These are phyloP conservation scores for Colletotrichum sp. DNA, from an alignment of 2,329 filamentous ascomycete genomes.

Conservation along the genomic window DNA sequence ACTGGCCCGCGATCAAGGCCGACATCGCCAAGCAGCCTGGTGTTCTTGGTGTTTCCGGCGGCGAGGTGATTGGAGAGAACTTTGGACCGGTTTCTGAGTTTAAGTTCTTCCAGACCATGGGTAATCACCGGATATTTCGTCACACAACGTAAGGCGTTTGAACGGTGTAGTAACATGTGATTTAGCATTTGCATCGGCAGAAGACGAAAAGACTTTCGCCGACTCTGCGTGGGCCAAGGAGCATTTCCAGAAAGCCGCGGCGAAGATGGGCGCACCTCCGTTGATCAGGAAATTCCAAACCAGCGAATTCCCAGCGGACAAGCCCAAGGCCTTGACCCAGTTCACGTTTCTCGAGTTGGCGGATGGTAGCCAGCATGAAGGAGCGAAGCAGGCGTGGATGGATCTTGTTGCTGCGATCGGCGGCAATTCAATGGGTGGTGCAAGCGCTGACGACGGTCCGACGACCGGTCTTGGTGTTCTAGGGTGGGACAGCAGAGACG, in stretches of 20 bases:
- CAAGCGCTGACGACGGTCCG: neutral
- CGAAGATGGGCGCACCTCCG: neutral
- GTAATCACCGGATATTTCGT: neutral
- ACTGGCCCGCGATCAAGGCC: neutral
- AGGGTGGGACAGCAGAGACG: conserved; percentile 14
- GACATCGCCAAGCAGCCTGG: conserved; percentile 9
- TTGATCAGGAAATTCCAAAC: conserved; percentile 12
- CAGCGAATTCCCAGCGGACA: neutral
- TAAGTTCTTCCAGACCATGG: conserved; percentile 7
- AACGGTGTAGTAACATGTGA: neutral
- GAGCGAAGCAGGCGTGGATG: conserved; percentile 1
- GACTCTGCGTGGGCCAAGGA: conserved; percentile 10
- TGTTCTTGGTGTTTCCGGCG: neutral
- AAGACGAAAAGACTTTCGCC: conserved; percentile 1
- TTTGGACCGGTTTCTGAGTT: conserved; percentile 1
- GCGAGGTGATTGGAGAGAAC: conserved; percentile 2
- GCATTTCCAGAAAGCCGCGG: neutral
- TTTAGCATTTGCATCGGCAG: conserved; percentile 4
- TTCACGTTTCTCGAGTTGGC: neutral
- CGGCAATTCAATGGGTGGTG: neutral
- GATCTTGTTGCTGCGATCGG: conserved; percentile 3
- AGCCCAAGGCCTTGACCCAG: neutral
- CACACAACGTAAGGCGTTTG: neutral
- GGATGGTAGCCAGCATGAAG: conserved; percentile 9
- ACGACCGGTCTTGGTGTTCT: neutral